Percentiles rank a stretch among this genome's conserved stretches.
phyloP scores from a whole-genome alignment of 2,329 filamentous ascomycete genomes.

The Eurotiales sp. region DNA sequence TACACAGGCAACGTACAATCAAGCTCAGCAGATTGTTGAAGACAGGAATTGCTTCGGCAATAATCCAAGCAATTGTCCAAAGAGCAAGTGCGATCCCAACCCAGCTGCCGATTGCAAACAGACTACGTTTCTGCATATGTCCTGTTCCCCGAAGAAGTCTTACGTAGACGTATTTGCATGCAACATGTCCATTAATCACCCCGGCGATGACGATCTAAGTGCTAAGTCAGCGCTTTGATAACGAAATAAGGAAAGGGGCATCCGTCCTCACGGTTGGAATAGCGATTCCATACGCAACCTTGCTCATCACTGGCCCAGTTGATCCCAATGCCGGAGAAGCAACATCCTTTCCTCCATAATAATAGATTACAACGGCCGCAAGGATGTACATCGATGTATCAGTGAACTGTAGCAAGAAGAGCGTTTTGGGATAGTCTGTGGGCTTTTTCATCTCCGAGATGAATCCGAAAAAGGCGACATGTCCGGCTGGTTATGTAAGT shows the following conservation, averaged over 20 bases:
- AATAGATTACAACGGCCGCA: constrained; percentile 66
- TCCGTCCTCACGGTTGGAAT: too few relatives aligned
- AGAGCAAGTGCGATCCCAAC: constrained; percentile 50
- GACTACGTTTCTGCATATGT: constrained; percentile 49
- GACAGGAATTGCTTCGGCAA: constrained; percentile 65
- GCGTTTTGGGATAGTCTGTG: constrained; percentile 58
- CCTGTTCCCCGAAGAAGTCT: constrained; percentile 59
- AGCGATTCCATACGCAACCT: constrained; percentile 65
- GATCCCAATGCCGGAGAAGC: constrained; percentile 64
- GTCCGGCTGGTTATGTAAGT: too few relatives aligned
- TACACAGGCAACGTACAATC: constrained; percentile 58
- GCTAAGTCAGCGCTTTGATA: too few relatives aligned
- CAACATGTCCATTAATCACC: constrained; percentile 65
- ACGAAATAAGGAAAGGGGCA: too few relatives aligned
- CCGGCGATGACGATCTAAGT: constrained; percentile 69
- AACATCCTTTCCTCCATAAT: constrained; percentile 60
- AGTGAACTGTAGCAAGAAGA: constrained; percentile 57
- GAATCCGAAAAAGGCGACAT: constrained; percentile 66
- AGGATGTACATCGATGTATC: constrained; percentile 62
- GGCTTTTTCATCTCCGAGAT: constrained; percentile 62
- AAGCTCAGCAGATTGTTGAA: constrained; percentile 62
- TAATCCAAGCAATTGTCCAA: constrained; percentile 62
- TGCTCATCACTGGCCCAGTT: constrained; percentile 53
- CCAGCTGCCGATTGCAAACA: constrained; percentile 56
- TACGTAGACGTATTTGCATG: constrained; percentile 62